phyloP scores from a whole-genome alignment of 2,329 filamentous ascomycete genomes.

The Claviceps purpurea region DNA sequence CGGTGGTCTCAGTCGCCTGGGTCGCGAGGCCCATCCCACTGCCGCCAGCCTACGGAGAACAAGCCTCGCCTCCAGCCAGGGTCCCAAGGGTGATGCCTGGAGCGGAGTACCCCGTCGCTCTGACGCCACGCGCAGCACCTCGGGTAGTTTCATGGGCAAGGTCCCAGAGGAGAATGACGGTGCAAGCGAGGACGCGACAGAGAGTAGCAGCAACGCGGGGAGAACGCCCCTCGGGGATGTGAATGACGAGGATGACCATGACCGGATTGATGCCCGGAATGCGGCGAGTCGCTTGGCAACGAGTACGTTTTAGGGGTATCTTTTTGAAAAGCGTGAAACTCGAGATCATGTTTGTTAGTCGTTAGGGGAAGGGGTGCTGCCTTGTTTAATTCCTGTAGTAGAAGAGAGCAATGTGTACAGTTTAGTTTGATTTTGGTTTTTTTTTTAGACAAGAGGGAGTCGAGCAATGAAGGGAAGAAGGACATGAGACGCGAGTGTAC shows the following conservation, averaged over 20 bases:
- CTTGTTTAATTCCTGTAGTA: too few relatives aligned
- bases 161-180: slow-evolving; percentile 47
- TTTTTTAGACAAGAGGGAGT: too few relatives aligned
- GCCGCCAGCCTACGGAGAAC: slow-evolving; percentile 46
- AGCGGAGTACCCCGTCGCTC: slow-evolving; percentile 78
- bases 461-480: too few relatives aligned
- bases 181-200: slow-evolving; percentile 25
- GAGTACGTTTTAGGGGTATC: slow-evolving; percentile 61
- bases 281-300: slow-evolving; percentile 86
- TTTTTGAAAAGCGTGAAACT: too few relatives aligned
- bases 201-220: background rate
- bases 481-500: too few relatives aligned
- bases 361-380: too few relatives aligned
- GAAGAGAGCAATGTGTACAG: too few relatives aligned
- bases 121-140: slow-evolving; percentile 67
- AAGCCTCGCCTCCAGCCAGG: slow-evolving; percentile 76
- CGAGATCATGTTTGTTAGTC: too few relatives aligned
- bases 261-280: slow-evolving; percentile 88
- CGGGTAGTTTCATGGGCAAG: slow-evolving; percentile 54
- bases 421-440: too few relatives aligned
- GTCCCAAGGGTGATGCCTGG: slow-evolving; percentile 97
- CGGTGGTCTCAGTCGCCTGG: slow-evolving; percentile 78
- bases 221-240: slow-evolving; percentile 18
- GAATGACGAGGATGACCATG: slow-evolving; percentile 70
- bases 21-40: slow-evolving; percentile 73